These are phyloP conservation scores for Lachancea waltii DNA, from an alignment of 805 yeast species.

Conservation along the genomic window DNA sequence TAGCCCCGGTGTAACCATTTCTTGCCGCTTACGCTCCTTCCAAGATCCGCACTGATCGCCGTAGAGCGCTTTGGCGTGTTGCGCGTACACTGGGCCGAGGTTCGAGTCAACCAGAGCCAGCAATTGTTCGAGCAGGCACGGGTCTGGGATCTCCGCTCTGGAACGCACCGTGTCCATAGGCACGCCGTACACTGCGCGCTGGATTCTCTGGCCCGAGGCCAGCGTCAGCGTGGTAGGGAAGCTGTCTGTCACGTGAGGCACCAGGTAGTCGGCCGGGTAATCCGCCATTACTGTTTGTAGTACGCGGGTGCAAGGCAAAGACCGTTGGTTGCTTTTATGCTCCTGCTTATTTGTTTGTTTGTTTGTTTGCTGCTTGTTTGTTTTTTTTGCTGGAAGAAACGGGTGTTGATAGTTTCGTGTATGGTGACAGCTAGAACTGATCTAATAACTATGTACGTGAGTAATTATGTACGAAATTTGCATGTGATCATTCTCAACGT, in stretches of 20 bases:
- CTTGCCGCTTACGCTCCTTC: slow-evolving; percentile 24
- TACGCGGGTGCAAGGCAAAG: too few relatives aligned
- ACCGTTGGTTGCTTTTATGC: background rate
- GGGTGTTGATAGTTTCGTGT: too few relatives aligned
- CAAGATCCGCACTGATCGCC: slow-evolving; percentile 17
- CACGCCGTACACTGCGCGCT: background rate
- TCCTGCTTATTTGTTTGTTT: background rate
- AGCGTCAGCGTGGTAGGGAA: background rate
- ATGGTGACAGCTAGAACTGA: too few relatives aligned
- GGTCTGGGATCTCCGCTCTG: background rate
- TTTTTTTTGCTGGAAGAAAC: too few relatives aligned
- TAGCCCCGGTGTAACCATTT: slow-evolving; percentile 25
- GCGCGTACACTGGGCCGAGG: slow-evolving; percentile 21
- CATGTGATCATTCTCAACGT: too few relatives aligned
- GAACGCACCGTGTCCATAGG: background rate
- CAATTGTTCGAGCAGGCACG: background rate
- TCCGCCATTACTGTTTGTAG: too few relatives aligned
- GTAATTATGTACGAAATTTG: too few relatives aligned
- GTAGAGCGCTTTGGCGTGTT: slow-evolving; percentile 16
- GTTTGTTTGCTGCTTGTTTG: too few relatives aligned
- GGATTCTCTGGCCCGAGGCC: background rate
- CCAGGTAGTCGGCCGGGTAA: background rate
- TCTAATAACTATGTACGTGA: too few relatives aligned
- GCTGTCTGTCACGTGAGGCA: background rate
- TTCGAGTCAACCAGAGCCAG: slow-evolving; percentile 19